Evolutionary conservation across 192 early-diverging fungal species (phyloP).

Genomic region (Mortierella claussenii): DNA sequence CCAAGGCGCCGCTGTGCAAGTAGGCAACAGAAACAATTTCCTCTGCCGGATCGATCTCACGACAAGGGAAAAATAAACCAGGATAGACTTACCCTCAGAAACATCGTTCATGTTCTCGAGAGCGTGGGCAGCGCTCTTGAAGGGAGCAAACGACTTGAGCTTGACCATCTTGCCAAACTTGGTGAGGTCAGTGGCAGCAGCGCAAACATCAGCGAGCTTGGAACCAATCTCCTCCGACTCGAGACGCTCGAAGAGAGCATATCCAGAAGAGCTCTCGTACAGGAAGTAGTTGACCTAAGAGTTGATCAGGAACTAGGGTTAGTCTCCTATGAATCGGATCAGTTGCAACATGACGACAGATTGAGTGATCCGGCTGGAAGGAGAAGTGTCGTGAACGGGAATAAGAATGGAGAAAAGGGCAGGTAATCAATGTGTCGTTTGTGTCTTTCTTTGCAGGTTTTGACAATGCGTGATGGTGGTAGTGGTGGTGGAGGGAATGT

Average conservation of each 20-base stretch:
- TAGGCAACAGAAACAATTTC: no score
- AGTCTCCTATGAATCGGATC: neutral
- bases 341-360: no score
- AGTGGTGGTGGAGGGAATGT: no score
- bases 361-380: no score
- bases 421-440: no score
- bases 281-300: constrained; percentile 74
- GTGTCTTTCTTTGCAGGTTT: no score
- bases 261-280: constrained; percentile 96
- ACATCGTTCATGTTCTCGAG: constrained; percentile 98
- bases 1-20: no score
- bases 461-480: no score
- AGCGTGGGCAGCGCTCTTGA: constrained; percentile 96
- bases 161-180: constrained; percentile 93
- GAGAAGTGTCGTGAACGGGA: no score
- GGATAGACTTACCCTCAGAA: constrained; percentile 85
- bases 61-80: no score
- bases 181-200: constrained; percentile 82
- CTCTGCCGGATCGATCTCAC: no score
- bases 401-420: no score
- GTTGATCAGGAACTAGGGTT: constrained; percentile 6
- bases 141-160: constrained; percentile 95
- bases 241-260: constrained; percentile 94
- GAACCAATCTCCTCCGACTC: constrained; percentile 96
- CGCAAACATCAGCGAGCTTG: constrained; percentile 90